Base-by-base conservation (phyloP, 2,329 filamentous ascomycete genomes). In the Pseudopithomyces maydicus region DNA sequence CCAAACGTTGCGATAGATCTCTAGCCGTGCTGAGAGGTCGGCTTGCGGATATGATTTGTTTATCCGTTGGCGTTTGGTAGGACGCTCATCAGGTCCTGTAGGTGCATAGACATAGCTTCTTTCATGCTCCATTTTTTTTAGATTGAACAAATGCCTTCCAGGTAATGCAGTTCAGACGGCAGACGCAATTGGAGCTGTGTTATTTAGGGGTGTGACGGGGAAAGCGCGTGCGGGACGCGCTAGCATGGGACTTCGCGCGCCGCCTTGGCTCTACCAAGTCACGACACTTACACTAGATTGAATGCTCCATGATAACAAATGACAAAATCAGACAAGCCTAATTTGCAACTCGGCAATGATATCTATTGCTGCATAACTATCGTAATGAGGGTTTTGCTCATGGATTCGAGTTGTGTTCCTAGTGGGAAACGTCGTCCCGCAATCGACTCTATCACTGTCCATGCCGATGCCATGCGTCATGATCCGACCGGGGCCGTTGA, bases 1-100 rank as follows among this genome's bases (percentile, higher is more conserved):
- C 91, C 91, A 95, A 48, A 85, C 79, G 52, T 81, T 75, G 49
- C 85, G 77, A 72, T 88, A 94, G 2, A 85, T 78, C 44, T 80
- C 75, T 69, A 87, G 81, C 20, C 91, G 82, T 50, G 86, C 74
- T 26, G 62, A 56, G 29, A 70, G 62, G 33, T 70, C 63, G 19
- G 59, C 49, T 51, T 70, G 64, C 7, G 62, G 63, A 36, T 68
- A 38, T 23, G 48, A 52, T 58, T 56, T 77, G 59, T 71, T 71
- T 11, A 72, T 71, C 7, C 74, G 72, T 48, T 77, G 74, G 29
- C 77, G 74, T 62, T 81, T 81, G 14, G 73, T 55, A 4, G 80
- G 73, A 26, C 75, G 67, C 26, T 71, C 68, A 33, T 74, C 70
- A 2, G 65, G 54, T 17, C 72, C 66, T 17, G 74, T 57, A 17